Percentiles rank a stretch among this genome's conserved stretches.
Evolutionary conservation across 371 early-diverging fungal species (phyloP).

Genomic region (Rhizopus sp.): DNA sequence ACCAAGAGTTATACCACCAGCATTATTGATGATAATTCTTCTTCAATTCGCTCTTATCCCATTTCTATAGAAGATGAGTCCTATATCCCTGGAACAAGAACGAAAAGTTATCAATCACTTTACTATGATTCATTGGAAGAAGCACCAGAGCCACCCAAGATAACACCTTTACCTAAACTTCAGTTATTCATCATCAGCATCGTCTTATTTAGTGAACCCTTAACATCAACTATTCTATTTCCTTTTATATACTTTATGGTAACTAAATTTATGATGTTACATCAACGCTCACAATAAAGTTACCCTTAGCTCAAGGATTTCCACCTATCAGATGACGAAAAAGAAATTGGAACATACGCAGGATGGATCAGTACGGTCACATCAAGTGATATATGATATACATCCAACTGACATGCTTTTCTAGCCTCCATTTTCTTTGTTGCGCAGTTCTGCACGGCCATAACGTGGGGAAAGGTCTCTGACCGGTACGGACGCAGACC

Average conservation of each 20-base stretch:
- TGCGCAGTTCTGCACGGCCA: conserved; percentile 58
- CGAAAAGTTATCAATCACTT: neutral
- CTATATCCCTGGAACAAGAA: neutral
- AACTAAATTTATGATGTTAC: conserved; percentile 2
- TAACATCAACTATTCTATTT: conserved; percentile 65
- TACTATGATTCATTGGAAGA: conserved; percentile 9
- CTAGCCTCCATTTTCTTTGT: conserved; percentile 55
- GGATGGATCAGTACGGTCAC: conserved; percentile 57
- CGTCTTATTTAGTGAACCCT: conserved; percentile 65
- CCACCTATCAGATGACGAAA: conserved; percentile 58
- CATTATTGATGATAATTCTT: too few species aligned
- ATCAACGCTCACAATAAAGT: conserved; percentile 1
- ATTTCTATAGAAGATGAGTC: too few species aligned
- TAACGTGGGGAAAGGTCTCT: conserved; percentile 59
- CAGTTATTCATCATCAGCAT: conserved; percentile 59
- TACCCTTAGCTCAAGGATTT: conserved; percentile 57
- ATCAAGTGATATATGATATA: neutral
- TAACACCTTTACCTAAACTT: conserved; percentile 24
- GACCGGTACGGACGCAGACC: conserved; percentile 79
- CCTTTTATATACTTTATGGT: conserved; percentile 71
- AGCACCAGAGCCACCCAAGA: neutral
- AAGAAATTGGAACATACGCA: conserved; percentile 68
- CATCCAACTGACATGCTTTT: neutral
- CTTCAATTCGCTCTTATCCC: too few species aligned
- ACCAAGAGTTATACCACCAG: too few species aligned